These are phyloP conservation scores for Aspergillus tanneri DNA, from an alignment of 2,329 filamentous ascomycete species.

Conservation along the genomic window DNA sequence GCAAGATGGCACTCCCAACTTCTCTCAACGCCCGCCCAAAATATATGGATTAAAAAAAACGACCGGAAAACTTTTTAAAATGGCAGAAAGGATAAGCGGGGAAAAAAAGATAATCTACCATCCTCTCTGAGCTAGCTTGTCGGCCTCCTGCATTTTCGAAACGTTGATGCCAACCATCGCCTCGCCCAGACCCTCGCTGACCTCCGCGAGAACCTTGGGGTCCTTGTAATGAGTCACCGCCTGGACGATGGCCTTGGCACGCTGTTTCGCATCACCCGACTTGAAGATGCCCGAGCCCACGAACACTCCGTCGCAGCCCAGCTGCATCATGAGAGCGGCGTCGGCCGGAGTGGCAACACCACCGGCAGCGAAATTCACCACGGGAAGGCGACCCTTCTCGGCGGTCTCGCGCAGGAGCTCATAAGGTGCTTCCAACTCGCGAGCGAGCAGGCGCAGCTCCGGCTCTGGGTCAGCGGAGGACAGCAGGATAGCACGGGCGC, in stretches of 20 bases:
- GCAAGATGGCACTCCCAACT: constrained; percentile 12
- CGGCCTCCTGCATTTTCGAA: constrained; percentile 68
- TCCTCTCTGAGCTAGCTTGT: constrained; percentile 81
- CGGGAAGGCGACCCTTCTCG: constrained; percentile 80
- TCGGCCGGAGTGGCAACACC: constrained; percentile 98
- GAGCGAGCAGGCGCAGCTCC: constrained; percentile 74
- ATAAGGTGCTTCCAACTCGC: constrained; percentile 76
- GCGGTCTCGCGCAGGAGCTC: constrained; percentile 82
- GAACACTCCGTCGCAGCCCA: constrained; percentile 97
- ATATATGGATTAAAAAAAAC: background rate
- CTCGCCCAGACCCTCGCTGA: constrained; percentile 87
- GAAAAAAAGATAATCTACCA: constrained; percentile 58
- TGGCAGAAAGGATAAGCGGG: background rate
- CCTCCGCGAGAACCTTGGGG: constrained; percentile 78
- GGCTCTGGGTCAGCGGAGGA: constrained; percentile 54
- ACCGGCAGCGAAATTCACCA: constrained; percentile 98
- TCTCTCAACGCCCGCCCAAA: constrained; percentile 17
- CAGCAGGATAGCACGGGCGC: constrained; percentile 59
- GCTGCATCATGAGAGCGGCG: constrained; percentile 97
- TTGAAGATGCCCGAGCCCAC: constrained; percentile 98
- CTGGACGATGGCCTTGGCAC: constrained; percentile 91
- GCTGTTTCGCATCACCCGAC: constrained; percentile 82
- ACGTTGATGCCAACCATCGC: constrained; percentile 97
- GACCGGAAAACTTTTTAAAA: background rate
- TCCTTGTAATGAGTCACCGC: constrained; percentile 90